Base-by-base conservation (phyloP, 2,329 filamentous ascomycete genomes). In the Paracamarosporium sp. region DNA sequence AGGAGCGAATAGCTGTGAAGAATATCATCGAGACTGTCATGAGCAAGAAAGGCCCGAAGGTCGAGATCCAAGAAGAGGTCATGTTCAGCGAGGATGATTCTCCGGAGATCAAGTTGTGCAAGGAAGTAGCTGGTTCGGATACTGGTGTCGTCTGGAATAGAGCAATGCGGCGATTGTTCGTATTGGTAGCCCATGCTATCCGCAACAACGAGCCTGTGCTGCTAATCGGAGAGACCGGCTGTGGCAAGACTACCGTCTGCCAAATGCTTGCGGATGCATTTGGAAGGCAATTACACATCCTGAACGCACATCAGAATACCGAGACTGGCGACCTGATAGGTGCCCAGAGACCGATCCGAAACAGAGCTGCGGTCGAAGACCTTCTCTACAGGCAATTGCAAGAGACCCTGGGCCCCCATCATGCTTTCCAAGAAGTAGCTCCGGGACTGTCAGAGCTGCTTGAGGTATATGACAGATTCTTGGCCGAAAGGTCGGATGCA, bases 221-320 rank as follows among this genome's bases (percentile, higher is more conserved):
- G 20, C 83, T 99, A 5, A 92, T 99, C 12, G 95, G 95, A 60
- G 96, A 99, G 74, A 99, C 95, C 17, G 95, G 95, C 5, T 98
- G 94, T 70, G 95, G 96, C 59, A 99, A 99, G 80, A 99, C 95
- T 0, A 97, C 94, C 2, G 91, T 99, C 6, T 96, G 92, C 65
- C 95, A 99, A 74, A 85, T 97, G 72, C 84, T 98, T 52, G 93
- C 95, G 3, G 90, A 96, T 69, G 90, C 91, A 4, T 84, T 92
- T 61, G 81, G 83, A 15, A 92, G 90, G 68, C 82, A 91, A 61
- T 81, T 99, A 36, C 88, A 93, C 65, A 95, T 94, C 66, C 90
- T 99, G 70, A 99, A 99, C 72, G 95, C 96, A 2, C 96, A 99
- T 76, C 94, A 98, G 66, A 99, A 99, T 64, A 93, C 95, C 0